Percentiles rank a stretch among this genome's conserved stretches.
Conservation (phyloP, 169 alveolate species). For the Plasmodium relictum region DNA sequence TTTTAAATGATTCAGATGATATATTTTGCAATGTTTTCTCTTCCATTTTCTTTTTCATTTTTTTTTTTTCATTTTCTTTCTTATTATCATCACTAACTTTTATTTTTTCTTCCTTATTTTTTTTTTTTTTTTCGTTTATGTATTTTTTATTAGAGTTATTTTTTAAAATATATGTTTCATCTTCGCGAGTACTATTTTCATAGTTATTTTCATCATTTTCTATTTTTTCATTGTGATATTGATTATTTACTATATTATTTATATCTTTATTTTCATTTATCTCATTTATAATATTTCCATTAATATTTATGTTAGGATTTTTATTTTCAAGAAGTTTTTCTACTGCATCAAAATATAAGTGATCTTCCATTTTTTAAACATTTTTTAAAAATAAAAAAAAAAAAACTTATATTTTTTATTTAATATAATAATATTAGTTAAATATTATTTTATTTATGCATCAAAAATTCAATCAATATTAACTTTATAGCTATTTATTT, state of each 20-base stretch:
- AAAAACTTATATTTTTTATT: too few species aligned
- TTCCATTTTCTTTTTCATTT: neutral
- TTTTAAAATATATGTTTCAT: neutral
- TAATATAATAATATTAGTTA: too few species aligned
- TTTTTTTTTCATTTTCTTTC: constrained; percentile 4
- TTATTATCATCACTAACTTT: neutral
- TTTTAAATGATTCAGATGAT: neutral
- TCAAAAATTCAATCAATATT: too few species aligned
- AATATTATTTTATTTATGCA: too few species aligned
- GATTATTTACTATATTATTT: neutral
- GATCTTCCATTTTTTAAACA: constrained; percentile 24
- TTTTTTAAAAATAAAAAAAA: too few species aligned
- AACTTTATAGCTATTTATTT: too few species aligned
- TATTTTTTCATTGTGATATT: neutral
- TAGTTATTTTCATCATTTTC: constrained; percentile 17
- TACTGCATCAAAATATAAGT: constrained; percentile 69
- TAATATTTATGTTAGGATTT: constrained; percentile 3
- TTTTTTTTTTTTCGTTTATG: neutral
- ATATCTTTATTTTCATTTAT: constrained; percentile 9
- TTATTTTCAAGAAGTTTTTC: constrained; percentile 47
- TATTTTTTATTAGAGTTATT: neutral
- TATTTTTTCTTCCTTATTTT: neutral
- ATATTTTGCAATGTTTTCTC: neutral
- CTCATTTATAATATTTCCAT: constrained; percentile 15
- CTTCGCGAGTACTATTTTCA: constrained; percentile 15